phyloP scores from a whole-genome alignment of 2,329 filamentous ascomycete species.

The Aspergillus ruber region DNA sequence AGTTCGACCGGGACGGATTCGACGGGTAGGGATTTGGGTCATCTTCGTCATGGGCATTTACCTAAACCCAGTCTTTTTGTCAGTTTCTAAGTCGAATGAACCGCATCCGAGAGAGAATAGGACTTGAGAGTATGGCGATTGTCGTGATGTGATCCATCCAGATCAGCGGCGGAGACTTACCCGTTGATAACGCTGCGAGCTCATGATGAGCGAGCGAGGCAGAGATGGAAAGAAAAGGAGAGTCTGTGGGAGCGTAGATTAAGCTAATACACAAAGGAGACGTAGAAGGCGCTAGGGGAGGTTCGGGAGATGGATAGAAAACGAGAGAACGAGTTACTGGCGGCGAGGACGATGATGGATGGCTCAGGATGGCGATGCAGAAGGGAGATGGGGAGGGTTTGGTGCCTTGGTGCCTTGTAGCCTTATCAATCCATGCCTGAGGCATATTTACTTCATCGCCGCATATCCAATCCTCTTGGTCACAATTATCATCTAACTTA shows the following conservation, averaged over 20 bases:
- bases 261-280: not conserved
- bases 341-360: not conserved
- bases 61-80: slow-evolving; percentile 19
- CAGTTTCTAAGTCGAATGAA: not conserved
- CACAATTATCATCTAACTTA: not conserved
- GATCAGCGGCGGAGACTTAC: slow-evolving; percentile 27
- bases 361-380: not conserved
- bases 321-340: not conserved
- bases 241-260: not conserved
- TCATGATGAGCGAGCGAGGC: slow-evolving; percentile 39
- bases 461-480: too few relatives aligned
- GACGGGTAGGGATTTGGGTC: slow-evolving; percentile 28
- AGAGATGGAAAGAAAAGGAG: slow-evolving; percentile 1
- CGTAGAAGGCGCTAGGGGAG: not conserved
- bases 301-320: not conserved
- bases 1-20: slow-evolving; percentile 18
- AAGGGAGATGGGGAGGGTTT: not conserved
- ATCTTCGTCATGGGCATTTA: slow-evolving; percentile 40
- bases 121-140: not conserved
- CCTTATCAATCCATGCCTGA: not conserved
- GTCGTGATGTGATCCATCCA: slow-evolving; percentile 6
- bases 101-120: not conserved
- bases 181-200: slow-evolving; percentile 45
- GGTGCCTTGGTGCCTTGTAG: slow-evolving; percentile 8
- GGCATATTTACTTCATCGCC: slow-evolving; percentile 1